phyloP scores from a whole-genome alignment of 1,284 basidiomycete genomes.

The Boletus hoseneyae region DNA sequence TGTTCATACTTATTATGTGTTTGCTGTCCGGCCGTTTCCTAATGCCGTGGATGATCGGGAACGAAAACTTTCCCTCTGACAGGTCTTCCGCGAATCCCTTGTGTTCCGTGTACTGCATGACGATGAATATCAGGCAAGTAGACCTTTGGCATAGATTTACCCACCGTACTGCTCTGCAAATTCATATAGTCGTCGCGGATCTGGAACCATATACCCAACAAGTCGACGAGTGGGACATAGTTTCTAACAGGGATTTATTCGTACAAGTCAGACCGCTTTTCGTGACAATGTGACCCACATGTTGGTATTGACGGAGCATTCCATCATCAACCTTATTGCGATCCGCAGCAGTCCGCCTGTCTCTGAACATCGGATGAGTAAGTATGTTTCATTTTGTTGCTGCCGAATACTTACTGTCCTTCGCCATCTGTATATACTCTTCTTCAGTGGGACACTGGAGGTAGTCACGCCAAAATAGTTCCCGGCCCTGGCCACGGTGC shows the following conservation, averaged over 20 bases:
- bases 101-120: constrained; percentile 72
- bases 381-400: neutral
- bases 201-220: constrained; percentile 93
- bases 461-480: constrained; percentile 77
- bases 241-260: constrained; percentile 49
- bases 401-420: constrained; percentile 58
- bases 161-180: constrained; percentile 76
- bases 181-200: constrained; percentile 98
- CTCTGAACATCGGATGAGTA: constrained; percentile 50
- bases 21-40: constrained; percentile 68
- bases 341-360: constrained; percentile 93
- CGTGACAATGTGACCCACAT: constrained; percentile 43
- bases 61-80: constrained; percentile 95
- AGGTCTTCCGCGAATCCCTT: constrained; percentile 96
- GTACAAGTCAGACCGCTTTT: neutral
- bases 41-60: constrained; percentile 91
- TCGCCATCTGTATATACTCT: constrained; percentile 83
- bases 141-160: constrained; percentile 10
- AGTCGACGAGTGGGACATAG: constrained; percentile 87
- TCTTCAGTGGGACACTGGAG: constrained; percentile 79
- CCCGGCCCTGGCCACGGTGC: constrained; percentile 80
- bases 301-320: constrained; percentile 57
- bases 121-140: neutral
- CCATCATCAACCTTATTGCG: constrained; percentile 95
- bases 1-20: constrained; percentile 74